phyloP scores from a whole-genome alignment of 2,329 filamentous ascomycete genomes.

The Exophiala lecanii-corni region DNA sequence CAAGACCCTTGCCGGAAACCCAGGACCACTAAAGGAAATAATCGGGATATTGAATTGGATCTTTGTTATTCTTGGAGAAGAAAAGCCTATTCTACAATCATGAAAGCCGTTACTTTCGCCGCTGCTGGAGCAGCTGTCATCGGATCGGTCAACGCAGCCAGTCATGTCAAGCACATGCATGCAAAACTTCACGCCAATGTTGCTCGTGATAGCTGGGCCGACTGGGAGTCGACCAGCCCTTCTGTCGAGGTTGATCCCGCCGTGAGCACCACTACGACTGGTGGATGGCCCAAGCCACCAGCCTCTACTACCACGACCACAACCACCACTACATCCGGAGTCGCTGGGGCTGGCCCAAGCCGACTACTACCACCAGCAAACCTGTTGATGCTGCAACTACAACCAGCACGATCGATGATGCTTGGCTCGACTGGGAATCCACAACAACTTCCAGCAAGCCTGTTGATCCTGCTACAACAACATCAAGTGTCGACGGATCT shows the following conservation, averaged over 20 bases:
- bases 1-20: no score
- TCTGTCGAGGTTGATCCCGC: conserved; percentile 5
- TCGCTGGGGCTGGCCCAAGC: no score
- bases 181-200: conserved; percentile 31
- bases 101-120: conserved; percentile 69
- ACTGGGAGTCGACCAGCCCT: conserved; percentile 25
- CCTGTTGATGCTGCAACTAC: conserved; percentile 43
- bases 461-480: conserved; percentile 42
- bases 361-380: conserved; percentile 64
- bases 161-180: conserved; percentile 57
- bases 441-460: conserved; percentile 39
- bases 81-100: conserved; percentile 49
- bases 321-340: conserved; percentile 28
- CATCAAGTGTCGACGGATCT: conserved; percentile 51
- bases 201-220: conserved; percentile 26
- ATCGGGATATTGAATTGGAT: no score
- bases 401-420: conserved; percentile 47
- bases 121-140: conserved; percentile 53
- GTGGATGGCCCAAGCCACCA: conserved; percentile 14
- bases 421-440: conserved; percentile 54
- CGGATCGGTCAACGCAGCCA: conserved; percentile 52
- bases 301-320: conserved; percentile 24
- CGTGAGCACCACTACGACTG: background rate
- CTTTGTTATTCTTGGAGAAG: conserved; percentile 25
- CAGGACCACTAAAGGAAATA: no score